A percentile compares a stretch with the other conserved stretches of the same genome.
These are phyloP conservation scores for Globisporangium paddicum DNA, from an alignment of 352 stramenopile species.

Conservation along the genomic window DNA sequence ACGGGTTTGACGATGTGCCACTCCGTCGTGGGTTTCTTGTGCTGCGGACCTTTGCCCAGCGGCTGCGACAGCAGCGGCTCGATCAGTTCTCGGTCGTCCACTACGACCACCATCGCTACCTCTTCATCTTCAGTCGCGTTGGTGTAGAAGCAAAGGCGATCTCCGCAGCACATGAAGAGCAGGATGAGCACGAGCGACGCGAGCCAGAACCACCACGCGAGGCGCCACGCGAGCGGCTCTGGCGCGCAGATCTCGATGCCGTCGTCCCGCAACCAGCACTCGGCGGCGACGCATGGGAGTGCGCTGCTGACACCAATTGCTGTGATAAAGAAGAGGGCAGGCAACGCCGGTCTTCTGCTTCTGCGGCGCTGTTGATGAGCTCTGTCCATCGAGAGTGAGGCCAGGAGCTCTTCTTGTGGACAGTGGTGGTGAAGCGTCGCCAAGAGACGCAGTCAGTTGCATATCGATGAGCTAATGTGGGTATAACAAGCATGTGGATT, in stretches of 20 bases:
- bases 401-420: background rate
- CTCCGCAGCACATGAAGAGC: conserved; percentile 27
- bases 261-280: conserved; percentile 58
- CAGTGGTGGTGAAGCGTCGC: background rate
- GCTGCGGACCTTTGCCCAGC: conserved; percentile 1
- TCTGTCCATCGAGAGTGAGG: background rate
- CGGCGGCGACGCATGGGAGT: conserved; percentile 16
- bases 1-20: conserved; percentile 22
- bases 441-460: background rate
- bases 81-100: background rate
- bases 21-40: conserved; percentile 1
- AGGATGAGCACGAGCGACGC: conserved; percentile 38
- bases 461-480: background rate
- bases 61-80: conserved; percentile 14
- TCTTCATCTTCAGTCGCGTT: conserved; percentile 1
- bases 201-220: conserved; percentile 72
- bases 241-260: conserved; percentile 50
- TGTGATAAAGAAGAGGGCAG: background rate
- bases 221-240: conserved; percentile 38
- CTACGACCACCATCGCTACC: background rate
- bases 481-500: no score
- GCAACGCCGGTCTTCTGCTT: background rate
- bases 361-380: background rate
- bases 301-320: background rate
- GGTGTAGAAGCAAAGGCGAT: conserved; percentile 21